A percentile compares a stretch with the other conserved stretches of the same genome.
Conservation (phyloP, 441 rosid species). For the Erodium trifolium region DNA sequence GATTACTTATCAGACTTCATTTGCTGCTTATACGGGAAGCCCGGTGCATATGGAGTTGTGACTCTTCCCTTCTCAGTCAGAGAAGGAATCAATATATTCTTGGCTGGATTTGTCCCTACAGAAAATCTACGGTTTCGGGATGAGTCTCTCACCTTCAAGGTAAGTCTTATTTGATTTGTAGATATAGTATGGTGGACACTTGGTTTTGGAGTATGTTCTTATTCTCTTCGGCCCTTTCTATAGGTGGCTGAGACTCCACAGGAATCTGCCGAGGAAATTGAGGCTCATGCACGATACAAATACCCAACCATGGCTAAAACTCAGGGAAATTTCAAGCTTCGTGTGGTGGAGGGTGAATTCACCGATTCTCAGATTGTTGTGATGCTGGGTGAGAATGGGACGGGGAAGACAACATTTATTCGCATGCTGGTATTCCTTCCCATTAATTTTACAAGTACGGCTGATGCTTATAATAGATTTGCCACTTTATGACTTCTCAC, state of each 20-base stretch:
- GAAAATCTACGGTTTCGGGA: conserved; percentile 88
- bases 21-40: conserved; percentile 92
- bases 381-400: conserved; percentile 97
- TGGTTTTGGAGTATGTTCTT: neutral
- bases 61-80: conserved; percentile 96
- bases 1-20: conserved; percentile 94
- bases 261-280: conserved; percentile 74
- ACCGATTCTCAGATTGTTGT: conserved; percentile 94
- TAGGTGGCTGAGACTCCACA: conserved; percentile 98
- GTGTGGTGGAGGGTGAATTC: conserved; percentile 88
- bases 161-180: conserved; percentile 13
- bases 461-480: too few relatives aligned
- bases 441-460: conserved; percentile 3
- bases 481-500: neutral
- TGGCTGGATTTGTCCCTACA: conserved; percentile 94
- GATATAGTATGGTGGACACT: conserved; percentile 5
- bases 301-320: conserved; percentile 84
- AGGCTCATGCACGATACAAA: conserved; percentile 83
- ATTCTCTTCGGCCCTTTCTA: conserved; percentile 17
- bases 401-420: conserved; percentile 92
- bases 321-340: conserved; percentile 72
- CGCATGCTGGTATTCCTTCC: conserved; percentile 75
- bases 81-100: conserved; percentile 91
- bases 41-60: conserved; percentile 96
- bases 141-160: conserved; percentile 89